Base-by-base conservation (phyloP, 345 rosid genomes). In the Corchorus capsularis region DNA sequence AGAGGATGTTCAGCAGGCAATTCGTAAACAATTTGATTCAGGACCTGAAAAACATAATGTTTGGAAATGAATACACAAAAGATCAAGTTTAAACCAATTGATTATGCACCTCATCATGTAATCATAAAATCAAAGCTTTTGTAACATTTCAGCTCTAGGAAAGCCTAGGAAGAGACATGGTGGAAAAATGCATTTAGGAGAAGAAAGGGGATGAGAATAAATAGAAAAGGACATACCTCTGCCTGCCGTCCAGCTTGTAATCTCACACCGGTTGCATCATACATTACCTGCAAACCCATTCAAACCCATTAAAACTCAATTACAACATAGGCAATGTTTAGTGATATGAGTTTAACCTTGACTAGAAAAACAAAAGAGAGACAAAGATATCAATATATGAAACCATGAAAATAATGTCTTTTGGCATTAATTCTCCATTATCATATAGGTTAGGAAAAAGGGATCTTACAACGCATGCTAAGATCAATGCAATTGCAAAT, bases 171-270 rank as follows among this genome's bases (percentile, higher is more conserved):
- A 65, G 49, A 60, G 50, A 41, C 41, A 54, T 20, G 62, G 1
- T 3, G 32, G 17, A 22, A n/a, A 53, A 22, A 32, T 15, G 64
- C 19, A 53, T 20, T 66, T 45, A 20, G 54, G 37, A 54, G 60
- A 77, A 75, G 19, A 15, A 43, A 32, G 57, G 43, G 59, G 12
- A 54, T 71, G 10, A 68, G 61, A 50, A 52, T 69, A 72, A 67
- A 55, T 4, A 81, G 68, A 37, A 74, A 27, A 34, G 79, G 55
- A 82, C 76, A 63, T 80, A 92, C 97, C 94, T 94, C 97, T 67
- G 97, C 97, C 83, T 94, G 98, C 63, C 97, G 89, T 66, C 97
- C 97, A 66, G 98, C 97, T 13, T 94, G 97, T 71, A 93, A 82
- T 60, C 95, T 87, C 64, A 92, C 97, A 63, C 97, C 97, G 52